Base-by-base conservation (phyloP, 352 stramenopile species). In the Pythium brachiatum region DNA sequence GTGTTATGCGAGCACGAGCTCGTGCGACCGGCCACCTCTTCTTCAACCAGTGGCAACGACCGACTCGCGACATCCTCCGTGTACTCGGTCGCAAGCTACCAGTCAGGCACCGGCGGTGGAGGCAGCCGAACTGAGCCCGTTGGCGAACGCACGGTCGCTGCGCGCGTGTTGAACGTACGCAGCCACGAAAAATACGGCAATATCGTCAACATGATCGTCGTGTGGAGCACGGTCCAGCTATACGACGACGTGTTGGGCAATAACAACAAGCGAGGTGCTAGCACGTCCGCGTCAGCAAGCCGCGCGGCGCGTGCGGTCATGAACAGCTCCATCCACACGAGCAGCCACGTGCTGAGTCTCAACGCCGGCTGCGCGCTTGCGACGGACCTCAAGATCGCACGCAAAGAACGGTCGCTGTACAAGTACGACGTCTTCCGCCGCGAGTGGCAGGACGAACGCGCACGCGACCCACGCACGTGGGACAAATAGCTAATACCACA, bases 161-260 rank as follows among this genome's bases (percentile, higher is more conserved):
- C 82, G 11, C 82, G 85, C 1, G 80, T 94, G 2, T 62, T 72
- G 16, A 48, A 34, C 23, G 58, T 72, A 8, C 59, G 53, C 1
- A 18, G 29, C 13, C 75, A 88, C 31, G 70, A 78, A 46, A 81
- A 79, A 23, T 62, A 86, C 47, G 73, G 78, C 21, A 78, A 72
- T 16, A 62, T 93, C 6, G 54, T 92, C 44, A 77, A 64, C 27
- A 83, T 95, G 55, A 72, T 81, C 4, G 83, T 94, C 7, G 63
- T 91, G 23, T 92, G 82, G 82, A 83, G 80, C 62, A 95, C 84
- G 3, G 73, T 89, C 26, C 81, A 93, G 66, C 66, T 92, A 20
- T 91, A 93, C 60, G 84, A 89, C 32, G 70, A 79, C 12, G 59
- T 29, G 13, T 25, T 68, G 43, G 41, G 57, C 7, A 57, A 16